Percentiles rank a stretch among this genome's conserved stretches.
These are phyloP conservation scores for Rosellinia necatrix DNA, from an alignment of 2,329 filamentous ascomycete species.

Conservation along the genomic window DNA sequence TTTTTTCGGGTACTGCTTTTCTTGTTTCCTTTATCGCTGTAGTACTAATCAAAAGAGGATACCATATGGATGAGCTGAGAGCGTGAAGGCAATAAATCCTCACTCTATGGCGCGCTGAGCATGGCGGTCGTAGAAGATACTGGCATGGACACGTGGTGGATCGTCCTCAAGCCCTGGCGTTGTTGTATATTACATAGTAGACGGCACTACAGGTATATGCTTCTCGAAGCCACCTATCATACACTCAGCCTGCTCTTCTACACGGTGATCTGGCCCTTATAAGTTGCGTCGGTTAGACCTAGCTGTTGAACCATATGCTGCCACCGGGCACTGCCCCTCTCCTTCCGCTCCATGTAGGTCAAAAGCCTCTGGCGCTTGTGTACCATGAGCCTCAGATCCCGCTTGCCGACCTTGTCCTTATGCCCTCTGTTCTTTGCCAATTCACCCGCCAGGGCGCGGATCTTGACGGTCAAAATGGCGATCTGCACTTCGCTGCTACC, in stretches of 20 bases:
- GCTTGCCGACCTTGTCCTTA: slow-evolving; percentile 93
- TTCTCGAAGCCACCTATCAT: slow-evolving; percentile 31
- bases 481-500: slow-evolving; percentile 98
- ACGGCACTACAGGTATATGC: slow-evolving; percentile 40
- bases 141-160: slow-evolving; percentile 12
- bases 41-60: slow-evolving; percentile 50
- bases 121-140: slow-evolving; percentile 8
- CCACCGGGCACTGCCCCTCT: slow-evolving; percentile 90
- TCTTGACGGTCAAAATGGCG: slow-evolving; percentile 92
- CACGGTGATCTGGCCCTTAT: slow-evolving; percentile 85
- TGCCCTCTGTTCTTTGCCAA: slow-evolving; percentile 69
- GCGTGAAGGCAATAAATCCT: slow-evolving; percentile 20
- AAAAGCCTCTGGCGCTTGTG: slow-evolving; percentile 89
- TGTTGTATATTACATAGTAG: slow-evolving; percentile 48
- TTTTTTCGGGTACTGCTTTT: slow-evolving; percentile 25
- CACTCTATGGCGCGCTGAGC: slow-evolving; percentile 22
- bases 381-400: slow-evolving; percentile 82
- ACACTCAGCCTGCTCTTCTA: slow-evolving; percentile 47
- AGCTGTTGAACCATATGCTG: slow-evolving; percentile 81
- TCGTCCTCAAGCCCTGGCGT: slow-evolving; percentile 23
- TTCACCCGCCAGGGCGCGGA: slow-evolving; percentile 76
- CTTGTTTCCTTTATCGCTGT: slow-evolving; percentile 43
- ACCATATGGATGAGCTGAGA: slow-evolving; percentile 35
- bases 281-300: slow-evolving; percentile 84
- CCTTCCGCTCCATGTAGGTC: slow-evolving; percentile 84